Evolutionary conservation across 441 rosid genomes (phyloP).

Genomic region (Brassica balearica): DNA sequence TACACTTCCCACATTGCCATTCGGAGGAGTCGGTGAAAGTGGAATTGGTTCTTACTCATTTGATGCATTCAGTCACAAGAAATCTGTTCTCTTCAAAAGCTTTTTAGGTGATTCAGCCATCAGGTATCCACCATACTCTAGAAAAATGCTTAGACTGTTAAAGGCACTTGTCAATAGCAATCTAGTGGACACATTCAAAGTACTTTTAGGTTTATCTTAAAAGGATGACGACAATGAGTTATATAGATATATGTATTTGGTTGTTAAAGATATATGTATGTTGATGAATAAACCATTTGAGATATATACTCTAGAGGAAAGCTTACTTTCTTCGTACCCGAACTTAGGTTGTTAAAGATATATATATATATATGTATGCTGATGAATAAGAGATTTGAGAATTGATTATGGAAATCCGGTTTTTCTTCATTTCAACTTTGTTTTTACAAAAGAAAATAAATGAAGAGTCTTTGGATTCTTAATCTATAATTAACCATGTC

Average conservation of each 20-base stretch:
- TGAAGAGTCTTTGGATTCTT: constrained; percentile 13
- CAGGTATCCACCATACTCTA: constrained; percentile 72
- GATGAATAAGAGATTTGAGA: constrained; percentile 13
- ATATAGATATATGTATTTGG: neutral
- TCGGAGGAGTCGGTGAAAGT: constrained; percentile 80
- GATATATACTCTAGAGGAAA: no score
- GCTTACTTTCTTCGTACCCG: no score
- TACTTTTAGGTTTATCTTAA: constrained; percentile 53
- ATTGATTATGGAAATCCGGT: constrained; percentile 8
- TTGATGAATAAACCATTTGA: no score
- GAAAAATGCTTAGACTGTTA: constrained; percentile 51
- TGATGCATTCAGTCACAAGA: constrained; percentile 73
- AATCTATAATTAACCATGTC: neutral
- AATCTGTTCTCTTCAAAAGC: constrained; percentile 63
- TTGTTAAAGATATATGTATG: neutral
- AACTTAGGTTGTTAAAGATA: constrained; percentile 6
- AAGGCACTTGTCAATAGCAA: constrained; percentile 56
- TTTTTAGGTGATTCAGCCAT: constrained; percentile 52
- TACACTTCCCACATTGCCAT: constrained; percentile 57
- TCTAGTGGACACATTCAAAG: constrained; percentile 49
- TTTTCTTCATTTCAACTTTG: constrained; percentile 34
- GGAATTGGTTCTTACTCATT: constrained; percentile 78
- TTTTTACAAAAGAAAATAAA: constrained; percentile 31
- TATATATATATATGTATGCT: neutral
- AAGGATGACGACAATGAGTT: constrained; percentile 5